Conservation (phyloP, 305 asterid species). For the Fraxinus angustifolia region DNA sequence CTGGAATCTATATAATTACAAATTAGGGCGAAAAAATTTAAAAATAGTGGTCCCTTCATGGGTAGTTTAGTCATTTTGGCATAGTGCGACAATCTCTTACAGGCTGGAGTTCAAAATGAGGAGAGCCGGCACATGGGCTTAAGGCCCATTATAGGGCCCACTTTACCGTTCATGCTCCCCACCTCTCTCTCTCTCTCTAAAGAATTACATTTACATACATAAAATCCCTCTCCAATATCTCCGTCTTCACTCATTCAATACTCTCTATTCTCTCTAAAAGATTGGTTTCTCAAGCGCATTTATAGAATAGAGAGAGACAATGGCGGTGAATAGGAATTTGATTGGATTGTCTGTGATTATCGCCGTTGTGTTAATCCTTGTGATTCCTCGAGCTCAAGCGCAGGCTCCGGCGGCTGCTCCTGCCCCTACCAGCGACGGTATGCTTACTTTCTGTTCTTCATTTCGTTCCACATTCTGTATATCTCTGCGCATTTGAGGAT, state of each 20-base stretch:
- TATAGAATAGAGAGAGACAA: background rate
- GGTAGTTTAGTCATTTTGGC: background rate
- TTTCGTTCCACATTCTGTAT: background rate
- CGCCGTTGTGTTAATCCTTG: constrained; percentile 17
- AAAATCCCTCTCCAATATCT: background rate
- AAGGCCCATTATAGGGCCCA: background rate
- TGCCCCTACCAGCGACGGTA: constrained; percentile 50
- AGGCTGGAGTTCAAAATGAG: background rate
- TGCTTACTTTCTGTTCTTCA: background rate
- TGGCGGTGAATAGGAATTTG: constrained; percentile 18
- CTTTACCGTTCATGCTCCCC: background rate
- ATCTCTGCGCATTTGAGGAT: background rate
- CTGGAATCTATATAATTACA: background rate
- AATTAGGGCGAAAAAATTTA: background rate
- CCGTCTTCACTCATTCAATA: background rate
- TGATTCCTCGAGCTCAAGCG: constrained; percentile 29
- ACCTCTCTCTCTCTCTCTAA: background rate
- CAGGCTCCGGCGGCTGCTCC: constrained; percentile 43
- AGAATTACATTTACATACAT: background rate
- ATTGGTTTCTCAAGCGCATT: background rate
- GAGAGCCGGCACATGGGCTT: constrained; percentile 25
- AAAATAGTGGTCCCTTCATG: background rate
- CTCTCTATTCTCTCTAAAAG: background rate
- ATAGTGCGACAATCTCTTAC: background rate
- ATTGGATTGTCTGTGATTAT: constrained; percentile 26